Base-by-base conservation (phyloP, 2,329 filamentous ascomycete genomes). In the Hymenoscyphus infarciens region DNA sequence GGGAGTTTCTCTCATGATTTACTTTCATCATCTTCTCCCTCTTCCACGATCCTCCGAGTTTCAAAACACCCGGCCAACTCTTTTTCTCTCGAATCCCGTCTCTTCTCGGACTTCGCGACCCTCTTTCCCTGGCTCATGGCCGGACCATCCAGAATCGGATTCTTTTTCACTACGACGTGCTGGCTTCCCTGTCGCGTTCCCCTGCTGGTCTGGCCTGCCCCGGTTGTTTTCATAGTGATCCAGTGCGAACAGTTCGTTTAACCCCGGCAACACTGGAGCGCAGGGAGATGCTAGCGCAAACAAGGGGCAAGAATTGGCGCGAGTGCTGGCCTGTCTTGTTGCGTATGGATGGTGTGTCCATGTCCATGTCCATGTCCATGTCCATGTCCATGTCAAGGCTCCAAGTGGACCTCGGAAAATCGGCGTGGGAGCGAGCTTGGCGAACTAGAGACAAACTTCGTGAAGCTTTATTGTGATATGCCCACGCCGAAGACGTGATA, bases 301-400 rank as follows among this genome's bases (percentile, higher is more conserved):
- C 61, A 63, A 61, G 62, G 57, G 59, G 57, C 55, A 60, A 62
- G 62, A 66, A 64, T 64, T 66, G 64, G 64, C 64, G 64, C 60
- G 64, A 66, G 62, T 60, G 61, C 59, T 63, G 61, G 64, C 60
- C 62, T 63, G 61, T 54, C 49, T 63, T 25, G 61, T 54, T 56
- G 52, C 19, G 42, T 16, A 56, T 35, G 55, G 16, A 15, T 31
- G 35, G 39, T 52, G 38, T 35, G 27, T 29, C 3, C 56, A 35
- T 27, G 19, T 31, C 42, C n/a, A n/a, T n/a, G n/a, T n/a, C n/a
- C n/a, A n/a, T n/a, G n/a, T n/a, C n/a, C n/a, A n/a, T n/a, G n/a
- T n/a, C n/a, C n/a, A n/a, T 35, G 27, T 29, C 3, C 56, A 35
- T 27, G 19, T 31, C 42, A 49, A 49, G 42, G 42, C 42, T 49